These are phyloP conservation scores for Paramecium pentaurelia DNA, from an alignment of 73 alveolate genomes.

Conservation along the genomic window DNA sequence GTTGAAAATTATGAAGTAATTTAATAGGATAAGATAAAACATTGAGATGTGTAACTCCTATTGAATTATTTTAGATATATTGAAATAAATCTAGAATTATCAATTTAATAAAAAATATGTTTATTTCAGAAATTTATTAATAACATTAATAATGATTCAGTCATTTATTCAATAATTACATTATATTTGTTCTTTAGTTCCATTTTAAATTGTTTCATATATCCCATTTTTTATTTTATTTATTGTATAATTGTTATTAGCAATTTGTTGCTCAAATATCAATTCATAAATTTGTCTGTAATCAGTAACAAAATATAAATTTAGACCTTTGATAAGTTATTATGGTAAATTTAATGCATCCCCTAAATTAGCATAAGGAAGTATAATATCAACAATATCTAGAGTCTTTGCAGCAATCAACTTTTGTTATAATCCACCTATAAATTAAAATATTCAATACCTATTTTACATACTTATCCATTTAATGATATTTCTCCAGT, in stretches of 20 bases:
- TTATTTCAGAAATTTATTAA: not conserved
- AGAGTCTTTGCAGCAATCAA: conserved; percentile 57
- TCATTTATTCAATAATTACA: not conserved
- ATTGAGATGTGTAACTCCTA: not conserved
- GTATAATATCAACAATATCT: conserved; percentile 20
- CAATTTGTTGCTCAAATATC: conserved; percentile 9
- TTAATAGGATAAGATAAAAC: not conserved
- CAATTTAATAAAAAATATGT: not conserved
- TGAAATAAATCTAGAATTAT: not conserved
- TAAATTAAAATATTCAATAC: not conserved
- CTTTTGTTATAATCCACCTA: conserved; percentile 46
- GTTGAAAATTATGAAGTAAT: not conserved
- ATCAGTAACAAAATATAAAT: conserved; percentile 49
- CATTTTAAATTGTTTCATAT: not conserved
- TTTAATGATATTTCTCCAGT: conserved; percentile 82
- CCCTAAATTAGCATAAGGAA: conserved; percentile 48
- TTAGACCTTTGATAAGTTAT: conserved; percentile 40
- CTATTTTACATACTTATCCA: conserved; percentile 80
- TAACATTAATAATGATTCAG: not conserved
- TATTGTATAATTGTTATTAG: not conserved
- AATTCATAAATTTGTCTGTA: conserved; percentile 16
- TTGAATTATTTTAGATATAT: not conserved
- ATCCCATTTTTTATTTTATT: not conserved
- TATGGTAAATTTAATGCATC: conserved; percentile 47
- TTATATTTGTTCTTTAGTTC: not conserved